phyloP scores from a whole-genome alignment of 306 rosid genomes.

The Arachis hypogaea region DNA sequence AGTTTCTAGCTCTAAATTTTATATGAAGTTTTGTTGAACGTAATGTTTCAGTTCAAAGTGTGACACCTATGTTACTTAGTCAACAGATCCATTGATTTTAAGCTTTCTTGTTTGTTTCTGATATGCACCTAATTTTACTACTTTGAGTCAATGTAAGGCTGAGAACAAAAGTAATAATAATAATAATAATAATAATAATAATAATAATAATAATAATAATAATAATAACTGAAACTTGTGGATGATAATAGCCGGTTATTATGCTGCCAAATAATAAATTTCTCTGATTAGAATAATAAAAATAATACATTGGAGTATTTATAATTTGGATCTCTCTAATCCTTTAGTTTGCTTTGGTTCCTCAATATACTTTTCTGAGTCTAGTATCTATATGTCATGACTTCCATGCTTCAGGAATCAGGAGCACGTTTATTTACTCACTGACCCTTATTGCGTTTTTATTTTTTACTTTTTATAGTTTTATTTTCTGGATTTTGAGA shows the following conservation, averaged over 20 bases:
- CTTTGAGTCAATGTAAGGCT: conserved; percentile 34
- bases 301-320: too few species aligned
- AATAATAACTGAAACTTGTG: too few species aligned
- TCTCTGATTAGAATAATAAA: conserved; percentile 17
- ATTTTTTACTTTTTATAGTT: too few species aligned
- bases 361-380: too few species aligned
- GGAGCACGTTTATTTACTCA: too few species aligned
- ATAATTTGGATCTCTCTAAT: too few species aligned
- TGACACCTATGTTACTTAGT: conserved; percentile 22
- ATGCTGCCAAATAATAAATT: conserved; percentile 44
- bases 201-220: not conserved
- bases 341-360: too few species aligned
- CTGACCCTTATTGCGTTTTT: too few species aligned
- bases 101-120: conserved; percentile 41
- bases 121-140: conserved; percentile 41
- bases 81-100: conserved; percentile 34
- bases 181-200: not conserved
- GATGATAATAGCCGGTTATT: conserved; percentile 25
- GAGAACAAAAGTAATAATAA: conserved; percentile 23
- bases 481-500: too few species aligned
- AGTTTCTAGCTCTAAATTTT: too few species aligned
- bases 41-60: conserved; percentile 19
- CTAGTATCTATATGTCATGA: too few species aligned
- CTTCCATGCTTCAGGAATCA: too few species aligned
- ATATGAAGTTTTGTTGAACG: conserved; percentile 12